Percentiles rank a stretch among this genome's conserved stretches.
Evolutionary conservation across 257 asterid genomes (phyloP).

Genomic region (Paraleonurus japonicus): DNA sequence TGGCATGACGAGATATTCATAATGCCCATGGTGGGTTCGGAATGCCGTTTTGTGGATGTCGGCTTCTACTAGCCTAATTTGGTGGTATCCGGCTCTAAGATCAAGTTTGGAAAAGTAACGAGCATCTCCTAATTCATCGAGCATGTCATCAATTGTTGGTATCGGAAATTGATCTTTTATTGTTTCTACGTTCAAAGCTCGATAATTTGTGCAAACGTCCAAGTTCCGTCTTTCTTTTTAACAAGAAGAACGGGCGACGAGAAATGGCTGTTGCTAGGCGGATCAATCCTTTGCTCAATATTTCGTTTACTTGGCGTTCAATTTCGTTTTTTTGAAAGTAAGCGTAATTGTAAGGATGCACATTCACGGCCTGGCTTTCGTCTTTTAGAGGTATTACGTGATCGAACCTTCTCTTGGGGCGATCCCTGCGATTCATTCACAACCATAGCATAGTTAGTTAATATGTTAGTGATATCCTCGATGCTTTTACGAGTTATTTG

Average conservation of each 20-base stretch:
- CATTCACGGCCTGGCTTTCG: too few species aligned
- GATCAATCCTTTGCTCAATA: neutral
- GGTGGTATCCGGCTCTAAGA: neutral
- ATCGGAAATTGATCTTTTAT: neutral
- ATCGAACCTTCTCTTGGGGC: too few species aligned
- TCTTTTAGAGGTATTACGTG: too few species aligned
- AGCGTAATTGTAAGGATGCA: too few species aligned
- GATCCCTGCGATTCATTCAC: too few species aligned
- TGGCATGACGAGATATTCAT: neutral
- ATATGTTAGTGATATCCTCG: too few species aligned
- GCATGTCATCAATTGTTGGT: neutral
- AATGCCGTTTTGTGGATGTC: neutral
- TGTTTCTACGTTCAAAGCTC: neutral
- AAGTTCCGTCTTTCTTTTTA: neutral
- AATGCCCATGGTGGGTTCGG: neutral
- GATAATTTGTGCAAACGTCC: too few species aligned
- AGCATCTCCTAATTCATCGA: neutral
- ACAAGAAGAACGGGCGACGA: neutral
- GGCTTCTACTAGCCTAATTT: neutral
- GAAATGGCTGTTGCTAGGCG: neutral
- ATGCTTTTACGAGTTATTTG: too few species aligned
- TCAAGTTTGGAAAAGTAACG: neutral
- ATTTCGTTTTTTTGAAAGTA: too few species aligned
- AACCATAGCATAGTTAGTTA: too few species aligned
- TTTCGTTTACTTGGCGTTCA: neutral